A percentile compares a stretch with the other conserved stretches of the same genome.
Conservation (phyloP, 257 asterid species). For the Solanum gracilifrons region DNA sequence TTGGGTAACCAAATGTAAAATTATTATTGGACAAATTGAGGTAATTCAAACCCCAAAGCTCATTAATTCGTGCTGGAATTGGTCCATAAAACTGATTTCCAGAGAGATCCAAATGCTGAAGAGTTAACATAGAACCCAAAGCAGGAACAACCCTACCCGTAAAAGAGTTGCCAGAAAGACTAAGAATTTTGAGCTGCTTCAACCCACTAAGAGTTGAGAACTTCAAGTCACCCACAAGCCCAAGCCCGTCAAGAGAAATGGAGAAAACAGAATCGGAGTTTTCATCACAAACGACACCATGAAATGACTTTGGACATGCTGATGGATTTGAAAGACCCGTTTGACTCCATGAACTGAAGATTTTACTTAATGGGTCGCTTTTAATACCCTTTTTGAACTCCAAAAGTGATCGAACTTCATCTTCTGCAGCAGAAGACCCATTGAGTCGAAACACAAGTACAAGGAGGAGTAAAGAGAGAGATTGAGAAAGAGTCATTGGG, state of each 20-base stretch:
- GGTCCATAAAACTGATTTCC: constrained; percentile 67
- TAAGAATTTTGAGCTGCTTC: constrained; percentile 41
- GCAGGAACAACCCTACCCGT: constrained; percentile 80
- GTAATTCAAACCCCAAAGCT: constrained; percentile 55
- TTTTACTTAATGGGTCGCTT: constrained; percentile 43
- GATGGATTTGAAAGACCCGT: constrained; percentile 15
- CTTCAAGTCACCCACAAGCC: constrained; percentile 59
- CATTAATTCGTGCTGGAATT: constrained; percentile 48
- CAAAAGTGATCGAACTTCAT: constrained; percentile 61
- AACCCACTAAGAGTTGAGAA: constrained; percentile 54
- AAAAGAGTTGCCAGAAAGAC: constrained; percentile 60
- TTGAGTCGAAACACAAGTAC: constrained; percentile 14
- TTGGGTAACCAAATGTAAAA: constrained; percentile 51
- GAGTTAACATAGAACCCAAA: constrained; percentile 46
- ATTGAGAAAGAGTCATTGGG: constrained; percentile 2
- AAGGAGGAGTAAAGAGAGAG: constrained; percentile 5
- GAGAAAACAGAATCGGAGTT: constrained; percentile 24
- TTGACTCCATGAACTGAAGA: constrained; percentile 50
- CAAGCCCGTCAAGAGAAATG: constrained; percentile 49
- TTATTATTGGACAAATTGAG: constrained; percentile 56
- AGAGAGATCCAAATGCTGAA: constrained; percentile 73
- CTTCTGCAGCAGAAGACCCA: constrained; percentile 24
- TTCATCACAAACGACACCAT: constrained; percentile 59
- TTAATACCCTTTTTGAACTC: constrained; percentile 79
- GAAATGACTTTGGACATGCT: constrained; percentile 45